phyloP scores from a whole-genome alignment of 352 stramenopile species.

The Vaucheria bursata region DNA sequence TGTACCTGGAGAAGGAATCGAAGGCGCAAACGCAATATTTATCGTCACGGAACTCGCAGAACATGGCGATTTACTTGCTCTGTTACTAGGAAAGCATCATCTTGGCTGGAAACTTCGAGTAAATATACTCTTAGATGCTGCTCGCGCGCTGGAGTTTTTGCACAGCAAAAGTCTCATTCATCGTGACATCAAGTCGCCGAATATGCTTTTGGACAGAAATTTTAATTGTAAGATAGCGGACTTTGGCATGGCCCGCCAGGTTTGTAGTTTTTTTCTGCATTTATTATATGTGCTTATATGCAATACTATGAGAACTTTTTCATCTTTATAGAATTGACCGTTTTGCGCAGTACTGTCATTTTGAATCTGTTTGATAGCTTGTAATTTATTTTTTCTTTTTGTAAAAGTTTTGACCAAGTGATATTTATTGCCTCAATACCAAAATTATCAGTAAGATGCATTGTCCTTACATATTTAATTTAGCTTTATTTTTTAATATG shows the following conservation, averaged over 20 bases:
- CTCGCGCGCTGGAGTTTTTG: constrained; percentile 39
- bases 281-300: too few species aligned
- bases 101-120: constrained; percentile 43
- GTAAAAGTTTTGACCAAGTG: too few species aligned
- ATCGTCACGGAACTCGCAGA: constrained; percentile 44
- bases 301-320: too few species aligned
- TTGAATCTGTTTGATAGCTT: too few species aligned
- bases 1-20: not conserved
- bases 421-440: too few species aligned
- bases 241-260: constrained; percentile 8
- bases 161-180: constrained; percentile 44
- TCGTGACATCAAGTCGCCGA: constrained; percentile 45
- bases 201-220: constrained; percentile 37
- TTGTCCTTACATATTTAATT: too few species aligned
- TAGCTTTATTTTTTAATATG: too few species aligned
- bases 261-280: not conserved
- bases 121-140: constrained; percentile 34
- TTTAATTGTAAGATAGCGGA: constrained; percentile 44
- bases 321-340: too few species aligned
- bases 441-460: too few species aligned
- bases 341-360: too few species aligned
- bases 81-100: constrained; percentile 17
- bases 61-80: constrained; percentile 29
- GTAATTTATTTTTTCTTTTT: too few species aligned
- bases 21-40: constrained; percentile 14